Base-by-base conservation (phyloP, 1,284 basidiomycete species). In the Moesziomyces globuligerus region DNA sequence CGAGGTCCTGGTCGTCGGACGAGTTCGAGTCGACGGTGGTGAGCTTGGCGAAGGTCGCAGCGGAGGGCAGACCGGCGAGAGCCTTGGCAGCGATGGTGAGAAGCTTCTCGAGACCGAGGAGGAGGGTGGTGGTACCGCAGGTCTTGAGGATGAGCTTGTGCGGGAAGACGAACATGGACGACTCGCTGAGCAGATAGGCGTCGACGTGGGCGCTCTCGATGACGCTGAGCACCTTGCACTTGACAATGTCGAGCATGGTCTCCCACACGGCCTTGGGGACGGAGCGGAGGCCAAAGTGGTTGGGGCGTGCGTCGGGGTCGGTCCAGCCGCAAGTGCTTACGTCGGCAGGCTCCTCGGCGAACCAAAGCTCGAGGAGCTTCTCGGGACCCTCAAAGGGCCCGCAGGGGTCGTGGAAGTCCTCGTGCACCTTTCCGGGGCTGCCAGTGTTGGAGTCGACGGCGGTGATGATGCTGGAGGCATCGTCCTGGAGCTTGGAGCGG, bases 131-230 rank as follows among this genome's bases (percentile, higher is more conserved):
- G 1, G 96, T 99, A 17, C 96, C 96, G 83, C 96, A 99, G 10
- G 96, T 99, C 85, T 99, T 99, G 80, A 99, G 88, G 76, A 99
- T 98, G 71, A 98, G 87, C 72, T 94, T 91, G 85, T 99, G 94
- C 3, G 95, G 90, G 45, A 91, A 94, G 64, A 99, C 90, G 81
- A 99, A 96, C 75, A 99, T 87, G 45, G 94, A 97, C 0, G 94
- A 98, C 87, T 98, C 96, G 85, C 95, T 98, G 64, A 99, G 86
- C 40, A 98, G 87, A 85, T 98, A 98, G 25, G 96, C 95, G 80
- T 98, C 96, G 74, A 90, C 89, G 75, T 96, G 91, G 25, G 87
- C 85, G 67, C 94, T 93, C 81, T 92, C 87, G 48, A 97, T 87
- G 58, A 91, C 89, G 82, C 90, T 95, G 81, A 99, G 87, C 32